phyloP scores from a whole-genome alignment of 2,329 filamentous ascomycete genomes.

The Colletotrichum sidae region DNA sequence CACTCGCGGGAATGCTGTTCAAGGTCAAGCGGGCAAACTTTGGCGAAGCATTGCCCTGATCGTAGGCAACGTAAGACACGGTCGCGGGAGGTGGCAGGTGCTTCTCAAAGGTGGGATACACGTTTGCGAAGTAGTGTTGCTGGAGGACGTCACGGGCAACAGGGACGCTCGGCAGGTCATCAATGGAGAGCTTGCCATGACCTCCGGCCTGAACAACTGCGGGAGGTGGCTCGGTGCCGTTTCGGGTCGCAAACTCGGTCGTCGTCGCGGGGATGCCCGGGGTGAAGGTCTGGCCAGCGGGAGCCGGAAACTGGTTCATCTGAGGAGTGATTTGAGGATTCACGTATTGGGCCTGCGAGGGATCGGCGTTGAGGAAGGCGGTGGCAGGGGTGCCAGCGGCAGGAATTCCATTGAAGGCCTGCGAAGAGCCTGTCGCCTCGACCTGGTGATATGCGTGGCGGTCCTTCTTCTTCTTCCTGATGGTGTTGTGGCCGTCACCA shows the following conservation, averaged over 20 bases:
- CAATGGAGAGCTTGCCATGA: slow-evolving; percentile 84
- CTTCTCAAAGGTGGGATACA: slow-evolving; percentile 96
- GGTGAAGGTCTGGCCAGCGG: slow-evolving; percentile 59
- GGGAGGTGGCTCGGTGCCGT: slow-evolving; percentile 51
- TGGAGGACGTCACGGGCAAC: slow-evolving; percentile 84
- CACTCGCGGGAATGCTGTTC: slow-evolving; percentile 89
- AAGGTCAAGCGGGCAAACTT: slow-evolving; percentile 92
- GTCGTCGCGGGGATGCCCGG: slow-evolving; percentile 41
- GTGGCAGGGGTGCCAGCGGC: slow-evolving; percentile 62
- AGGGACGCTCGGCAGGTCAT: slow-evolving; percentile 93
- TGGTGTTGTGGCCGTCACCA: slow-evolving; percentile 58
- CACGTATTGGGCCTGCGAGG: slow-evolving; percentile 54
- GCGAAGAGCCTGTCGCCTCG: slow-evolving; percentile 76
- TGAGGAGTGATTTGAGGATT: slow-evolving; percentile 57
- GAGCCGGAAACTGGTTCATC: slow-evolving; percentile 71
- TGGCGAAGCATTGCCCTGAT: slow-evolving; percentile 96
- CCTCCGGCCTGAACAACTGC: slow-evolving; percentile 69
- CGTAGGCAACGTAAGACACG: slow-evolving; percentile 90
- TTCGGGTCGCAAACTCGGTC: slow-evolving; percentile 45
- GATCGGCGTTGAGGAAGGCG: slow-evolving; percentile 51
- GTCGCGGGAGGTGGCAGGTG: slow-evolving; percentile 90
- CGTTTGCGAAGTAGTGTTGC: slow-evolving; percentile 84
- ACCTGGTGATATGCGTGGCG: slow-evolving; percentile 92
- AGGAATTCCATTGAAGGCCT: slow-evolving; percentile 77
- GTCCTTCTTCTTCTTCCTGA: slow-evolving; percentile 89